Evolutionary conservation across 2,329 filamentous ascomycete species (phyloP).

Genomic region (Cephalotrichum gorgonifer): DNA sequence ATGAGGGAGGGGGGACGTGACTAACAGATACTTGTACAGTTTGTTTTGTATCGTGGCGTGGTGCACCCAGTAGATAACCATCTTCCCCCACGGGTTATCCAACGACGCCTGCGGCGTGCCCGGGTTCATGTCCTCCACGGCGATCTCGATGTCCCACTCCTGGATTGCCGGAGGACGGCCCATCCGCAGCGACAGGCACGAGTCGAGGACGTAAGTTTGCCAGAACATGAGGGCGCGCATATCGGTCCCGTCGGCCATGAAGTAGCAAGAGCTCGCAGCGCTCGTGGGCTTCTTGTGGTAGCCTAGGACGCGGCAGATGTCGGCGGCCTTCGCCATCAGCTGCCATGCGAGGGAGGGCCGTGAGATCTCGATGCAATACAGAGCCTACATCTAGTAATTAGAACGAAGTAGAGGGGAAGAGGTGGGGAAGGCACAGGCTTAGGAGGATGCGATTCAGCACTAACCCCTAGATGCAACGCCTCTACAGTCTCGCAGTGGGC

Average conservation of each 20-base stretch:
- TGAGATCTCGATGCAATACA: conserved; percentile 52
- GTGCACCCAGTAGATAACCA: conserved; percentile 44
- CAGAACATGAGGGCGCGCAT: conserved; percentile 30
- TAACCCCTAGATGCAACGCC: conserved; percentile 47
- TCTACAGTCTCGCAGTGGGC: conserved; percentile 44
- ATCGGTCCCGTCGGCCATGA: not conserved
- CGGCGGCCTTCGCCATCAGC: conserved; percentile 46
- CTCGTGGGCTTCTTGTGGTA: conserved; percentile 31
- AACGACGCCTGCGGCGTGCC: too few relatives aligned
- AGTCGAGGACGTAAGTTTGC: conserved; percentile 47
- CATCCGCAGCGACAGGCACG: conserved; percentile 45
- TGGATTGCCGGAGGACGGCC: conserved; percentile 48
- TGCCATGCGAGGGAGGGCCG: conserved; percentile 55
- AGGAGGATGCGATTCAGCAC: not conserved
- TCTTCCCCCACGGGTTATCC: conserved; percentile 17
- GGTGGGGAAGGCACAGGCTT: not conserved
- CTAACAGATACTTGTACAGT: conserved; percentile 41
- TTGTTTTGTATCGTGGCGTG: conserved; percentile 46
- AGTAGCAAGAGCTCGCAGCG: not conserved
- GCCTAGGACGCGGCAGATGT: conserved; percentile 51
- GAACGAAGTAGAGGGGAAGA: not conserved
- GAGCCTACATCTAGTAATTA: conserved; percentile 27
- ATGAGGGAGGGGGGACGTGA: not conserved
- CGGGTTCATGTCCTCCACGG: conserved; percentile 31
- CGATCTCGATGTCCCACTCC: conserved; percentile 48